Evolutionary conservation across 2,329 filamentous ascomycete genomes (phyloP).

Genomic region (Waltergamsia citrina): DNA sequence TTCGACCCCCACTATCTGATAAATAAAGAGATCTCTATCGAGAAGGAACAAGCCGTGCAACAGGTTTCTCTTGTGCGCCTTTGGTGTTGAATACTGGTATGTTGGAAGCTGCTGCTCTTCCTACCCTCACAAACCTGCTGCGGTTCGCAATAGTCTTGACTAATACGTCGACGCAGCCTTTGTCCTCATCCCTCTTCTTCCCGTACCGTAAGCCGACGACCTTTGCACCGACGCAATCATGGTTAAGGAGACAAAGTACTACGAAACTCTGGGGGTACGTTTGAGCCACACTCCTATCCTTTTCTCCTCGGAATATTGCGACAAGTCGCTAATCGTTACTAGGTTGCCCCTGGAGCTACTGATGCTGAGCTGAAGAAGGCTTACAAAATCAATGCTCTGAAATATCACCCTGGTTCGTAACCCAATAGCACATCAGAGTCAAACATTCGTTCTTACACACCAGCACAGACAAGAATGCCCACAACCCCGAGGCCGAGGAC

Average conservation of each 20-base stretch:
- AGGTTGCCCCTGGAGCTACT: slow-evolving; percentile 72
- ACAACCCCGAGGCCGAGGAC: slow-evolving; percentile 86
- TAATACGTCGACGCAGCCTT: slow-evolving; percentile 3
- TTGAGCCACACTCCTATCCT: no score
- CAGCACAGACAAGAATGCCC: slow-evolving; percentile 78
- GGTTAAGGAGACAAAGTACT: slow-evolving; percentile 72
- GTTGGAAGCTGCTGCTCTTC: slow-evolving; percentile 2
- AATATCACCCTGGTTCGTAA: slow-evolving; percentile 70
- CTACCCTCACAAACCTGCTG: slow-evolving; percentile 2
- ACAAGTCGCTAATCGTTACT: slow-evolving; percentile 4
- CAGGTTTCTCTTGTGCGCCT: no score
- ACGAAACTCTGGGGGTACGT: slow-evolving; percentile 69
- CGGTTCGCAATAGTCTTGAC: not conserved
- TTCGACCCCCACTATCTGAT: no score
- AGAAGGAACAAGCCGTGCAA: no score
- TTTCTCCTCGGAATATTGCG: not conserved
- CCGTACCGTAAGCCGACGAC: not conserved
- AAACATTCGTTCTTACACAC: not conserved
- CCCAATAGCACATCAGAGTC: not conserved
- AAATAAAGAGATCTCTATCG: no score
- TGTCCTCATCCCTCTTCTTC: not conserved
- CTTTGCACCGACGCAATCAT: slow-evolving; percentile 37
- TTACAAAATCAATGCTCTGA: slow-evolving; percentile 75
- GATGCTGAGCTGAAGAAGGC: slow-evolving; percentile 87
- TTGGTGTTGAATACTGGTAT: no score